phyloP scores from a whole-genome alignment of 1,139 yeast species.

The Nakaseomyces kungkrabaensis region DNA sequence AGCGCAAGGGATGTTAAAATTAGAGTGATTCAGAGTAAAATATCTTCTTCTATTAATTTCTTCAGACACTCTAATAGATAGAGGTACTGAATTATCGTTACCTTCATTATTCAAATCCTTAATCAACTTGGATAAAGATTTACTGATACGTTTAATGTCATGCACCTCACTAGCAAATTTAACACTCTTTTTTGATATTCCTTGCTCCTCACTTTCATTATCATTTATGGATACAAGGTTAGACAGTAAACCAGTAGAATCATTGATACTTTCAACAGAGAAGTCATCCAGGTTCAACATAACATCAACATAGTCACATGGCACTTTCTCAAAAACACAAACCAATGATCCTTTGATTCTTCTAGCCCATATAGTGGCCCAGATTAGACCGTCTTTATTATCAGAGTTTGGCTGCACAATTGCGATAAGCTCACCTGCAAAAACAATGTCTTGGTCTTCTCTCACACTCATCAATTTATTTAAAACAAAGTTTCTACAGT shows the following conservation, averaged over 20 bases:
- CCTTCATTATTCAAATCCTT: conserved; percentile 23
- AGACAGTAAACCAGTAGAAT: not conserved
- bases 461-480: conserved; percentile 39
- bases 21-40: conserved; percentile 45
- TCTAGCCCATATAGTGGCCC: conserved; percentile 88
- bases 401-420: conserved; percentile 36
- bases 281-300: conserved; percentile 30
- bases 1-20: conserved; percentile 55
- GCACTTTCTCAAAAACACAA: conserved; percentile 81
- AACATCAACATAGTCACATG: conserved; percentile 68
- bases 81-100: conserved; percentile 27
- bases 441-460: conserved; percentile 34
- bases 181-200: conserved; percentile 25
- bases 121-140: conserved; percentile 22
- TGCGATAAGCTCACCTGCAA: conserved; percentile 49
- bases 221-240: not conserved
- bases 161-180: conserved; percentile 25
- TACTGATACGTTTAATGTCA: conserved; percentile 20
- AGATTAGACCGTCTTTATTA: conserved; percentile 41
- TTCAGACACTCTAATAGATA: conserved; percentile 33
- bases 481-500: conserved; percentile 56
- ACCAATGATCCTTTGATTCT: conserved; percentile 59
- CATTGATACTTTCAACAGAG: conserved; percentile 16
- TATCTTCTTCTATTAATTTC: conserved; percentile 48
- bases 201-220: not conserved